These are phyloP conservation scores for Cladophialophora immunda DNA, from an alignment of 2,329 filamentous ascomycete genomes.

Conservation along the genomic window DNA sequence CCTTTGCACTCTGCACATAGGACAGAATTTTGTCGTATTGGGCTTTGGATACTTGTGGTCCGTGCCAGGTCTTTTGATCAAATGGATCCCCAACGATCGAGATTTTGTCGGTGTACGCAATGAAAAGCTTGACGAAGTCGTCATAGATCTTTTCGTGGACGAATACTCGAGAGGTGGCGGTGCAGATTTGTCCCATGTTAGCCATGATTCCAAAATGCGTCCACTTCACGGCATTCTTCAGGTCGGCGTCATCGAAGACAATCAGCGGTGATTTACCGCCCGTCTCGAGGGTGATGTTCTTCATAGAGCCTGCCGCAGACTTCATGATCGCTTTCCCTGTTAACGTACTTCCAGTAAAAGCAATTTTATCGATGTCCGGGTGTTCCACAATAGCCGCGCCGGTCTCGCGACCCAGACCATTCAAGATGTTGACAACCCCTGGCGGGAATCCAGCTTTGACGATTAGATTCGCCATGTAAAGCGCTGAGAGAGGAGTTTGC, in stretches of 20 bases:
- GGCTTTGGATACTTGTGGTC: too few relatives aligned
- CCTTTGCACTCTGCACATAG: too few relatives aligned
- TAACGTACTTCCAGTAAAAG: slow-evolving; percentile 49
- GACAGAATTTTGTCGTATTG: too few relatives aligned
- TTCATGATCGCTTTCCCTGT: slow-evolving; percentile 51
- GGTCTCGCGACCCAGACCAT: slow-evolving; percentile 42
- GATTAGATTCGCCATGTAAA: slow-evolving; percentile 71
- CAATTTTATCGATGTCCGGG: slow-evolving; percentile 51
- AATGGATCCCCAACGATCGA: too few relatives aligned
- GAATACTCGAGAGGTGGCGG: slow-evolving; percentile 45
- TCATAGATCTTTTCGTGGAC: slow-evolving; percentile 43
- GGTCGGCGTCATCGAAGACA: slow-evolving; percentile 70
- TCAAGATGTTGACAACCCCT: slow-evolving; percentile 50
- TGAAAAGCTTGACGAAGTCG: slow-evolving; percentile 53
- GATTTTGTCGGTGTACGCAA: too few relatives aligned
- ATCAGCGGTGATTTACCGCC: slow-evolving; percentile 72
- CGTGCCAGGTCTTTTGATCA: too few relatives aligned
- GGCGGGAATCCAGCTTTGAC: slow-evolving; percentile 50
- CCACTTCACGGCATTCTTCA: slow-evolving; percentile 76
- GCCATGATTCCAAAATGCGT: slow-evolving; percentile 61
- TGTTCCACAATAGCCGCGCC: slow-evolving; percentile 43
- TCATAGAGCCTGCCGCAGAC: slow-evolving; percentile 52
- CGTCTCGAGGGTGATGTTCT: slow-evolving; percentile 69
- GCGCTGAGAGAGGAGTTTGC: slow-evolving; percentile 64
- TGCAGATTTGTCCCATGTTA: slow-evolving; percentile 47